Evolutionary conservation across 306 rosid species (phyloP), one percentile per base, ranked within the genome.

Genomic region (Lupinus albus): DNA sequence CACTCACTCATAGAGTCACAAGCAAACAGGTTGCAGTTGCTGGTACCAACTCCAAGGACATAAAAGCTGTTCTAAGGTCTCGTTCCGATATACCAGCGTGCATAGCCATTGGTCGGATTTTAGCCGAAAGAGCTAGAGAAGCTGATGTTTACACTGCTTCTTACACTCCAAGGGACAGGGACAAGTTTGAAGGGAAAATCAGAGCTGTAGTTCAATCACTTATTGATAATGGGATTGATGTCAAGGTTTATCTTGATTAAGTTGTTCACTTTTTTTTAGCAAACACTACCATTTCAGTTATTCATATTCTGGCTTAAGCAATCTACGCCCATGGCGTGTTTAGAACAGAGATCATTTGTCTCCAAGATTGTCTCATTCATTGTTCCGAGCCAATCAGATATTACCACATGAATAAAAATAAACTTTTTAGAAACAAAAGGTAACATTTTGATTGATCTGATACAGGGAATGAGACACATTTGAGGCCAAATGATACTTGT

Each of bases 151-250:
- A 83, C 61, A 89, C 97, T 4, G 89, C 91, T 32, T 77, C 83
- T 28, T 89, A 86, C 61, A 93, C 97, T 32, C 97, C 97, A 12
- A 80, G 98, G 72, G 98, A 93, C 0, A 82, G 94, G 71, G 97
- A 93, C 84, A 89, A 82, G 76, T 84, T 93, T 78, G 98, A 93
- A 80, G 98, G 98, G 65, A 93, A 93, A 84, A 88, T 89, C 60
- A 87, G 98, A 75, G 98, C 98, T 17, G 93, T 93, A 18, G 97
- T 93, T 66, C 98, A 93, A 74, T 93, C 96, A 46, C 92, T 93
- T 39, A 87, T 93, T 48, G 98, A 93, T 66, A 87, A 79, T 79
- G 98, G 97, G 67, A 88, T 93, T 79, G 98, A 88, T 80, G 33
- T 93, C 65, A 93, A 88, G 81, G 80, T 93, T 73, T 87, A 87